phyloP scores from a whole-genome alignment of 2,329 filamentous ascomycete species.

The Cytospora leucostoma region DNA sequence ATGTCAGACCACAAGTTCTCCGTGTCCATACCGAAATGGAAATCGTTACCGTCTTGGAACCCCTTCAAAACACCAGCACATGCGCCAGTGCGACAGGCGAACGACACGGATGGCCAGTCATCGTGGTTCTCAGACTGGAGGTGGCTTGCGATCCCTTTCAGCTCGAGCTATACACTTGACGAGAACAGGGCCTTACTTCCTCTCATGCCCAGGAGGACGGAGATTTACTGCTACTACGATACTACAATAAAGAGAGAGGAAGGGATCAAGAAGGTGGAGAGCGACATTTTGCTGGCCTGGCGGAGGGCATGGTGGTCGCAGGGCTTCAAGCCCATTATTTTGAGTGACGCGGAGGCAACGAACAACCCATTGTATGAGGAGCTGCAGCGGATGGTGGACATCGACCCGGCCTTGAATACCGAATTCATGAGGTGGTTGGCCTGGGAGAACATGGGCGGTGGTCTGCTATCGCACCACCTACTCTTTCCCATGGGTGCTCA shows the following conservation, averaged over 20 bases:
- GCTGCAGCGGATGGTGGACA: conserved; percentile 60
- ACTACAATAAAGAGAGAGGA: conserved; percentile 62
- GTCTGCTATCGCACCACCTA: conserved; percentile 77
- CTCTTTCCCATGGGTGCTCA: conserved; percentile 80
- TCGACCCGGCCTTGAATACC: conserved; percentile 62
- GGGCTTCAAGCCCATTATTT: conserved; percentile 82
- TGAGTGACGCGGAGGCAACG: conserved; percentile 78
- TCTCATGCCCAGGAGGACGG: conserved; percentile 66
- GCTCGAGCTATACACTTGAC: conserved; percentile 75
- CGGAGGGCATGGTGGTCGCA: conserved; percentile 93
- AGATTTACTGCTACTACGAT: conserved; percentile 92
- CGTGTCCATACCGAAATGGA: conserved; percentile 45
- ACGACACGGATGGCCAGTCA: conserved; percentile 75
- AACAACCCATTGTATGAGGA: conserved; percentile 77
- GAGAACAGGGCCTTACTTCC: conserved; percentile 83
- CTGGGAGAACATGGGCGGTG: conserved; percentile 88
- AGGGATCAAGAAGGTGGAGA: conserved; percentile 70
- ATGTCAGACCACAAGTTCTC: conserved; percentile 51
- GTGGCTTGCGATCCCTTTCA: conserved; percentile 85
- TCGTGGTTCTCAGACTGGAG: conserved; percentile 89
- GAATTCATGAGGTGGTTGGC: conserved; percentile 86
- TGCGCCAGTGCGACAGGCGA: conserved; percentile 70
- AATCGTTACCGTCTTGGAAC: conserved; percentile 51
- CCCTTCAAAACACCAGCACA: conserved; percentile 72
- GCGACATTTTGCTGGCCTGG: conserved; percentile 81